Percentiles rank a stretch among this genome's conserved stretches.
These are phyloP conservation scores for Garcia nutans DNA, from an alignment of 345 rosid genomes.

Conservation along the genomic window DNA sequence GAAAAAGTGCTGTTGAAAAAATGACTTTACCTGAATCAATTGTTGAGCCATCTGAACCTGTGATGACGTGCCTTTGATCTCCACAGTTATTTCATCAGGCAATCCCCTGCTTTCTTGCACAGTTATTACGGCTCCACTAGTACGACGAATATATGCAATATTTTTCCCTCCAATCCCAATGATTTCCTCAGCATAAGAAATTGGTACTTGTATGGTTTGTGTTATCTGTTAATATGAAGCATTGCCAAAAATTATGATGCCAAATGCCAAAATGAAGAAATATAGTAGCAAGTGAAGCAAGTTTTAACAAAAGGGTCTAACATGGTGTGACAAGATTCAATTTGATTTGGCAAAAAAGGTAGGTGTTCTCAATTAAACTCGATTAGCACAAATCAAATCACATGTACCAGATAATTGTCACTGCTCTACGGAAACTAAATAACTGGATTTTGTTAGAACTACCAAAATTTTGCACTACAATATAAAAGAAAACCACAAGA, in stretches of 20 bases:
- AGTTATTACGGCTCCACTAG: conserved; percentile 71
- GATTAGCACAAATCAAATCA: too few relatives aligned
- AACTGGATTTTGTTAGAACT: not conserved
- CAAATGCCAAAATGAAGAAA: not conserved
- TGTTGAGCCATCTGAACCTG: conserved; percentile 77
- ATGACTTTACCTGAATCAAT: conserved; percentile 60
- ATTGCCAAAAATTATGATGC: not conserved
- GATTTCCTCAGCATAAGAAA: conserved; percentile 77
- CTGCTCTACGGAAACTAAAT: not conserved
- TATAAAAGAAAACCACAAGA: not conserved
- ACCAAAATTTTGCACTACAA: not conserved
- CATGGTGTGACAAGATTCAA: not conserved
- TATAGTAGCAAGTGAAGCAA: not conserved
- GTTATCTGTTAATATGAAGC: conserved; percentile 43
- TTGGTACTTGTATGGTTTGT: conserved; percentile 81
- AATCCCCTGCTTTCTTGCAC: conserved; percentile 63
- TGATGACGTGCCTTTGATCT: conserved; percentile 71
- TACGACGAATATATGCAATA: conserved; percentile 66
- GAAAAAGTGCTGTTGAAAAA: not conserved
- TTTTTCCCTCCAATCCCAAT: conserved; percentile 74
- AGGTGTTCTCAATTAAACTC: not conserved
- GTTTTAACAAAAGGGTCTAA: not conserved
- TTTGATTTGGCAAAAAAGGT: not conserved
- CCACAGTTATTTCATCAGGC: conserved; percentile 74
- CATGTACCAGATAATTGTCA: too few relatives aligned